These are phyloP conservation scores for Rhododendron molle DNA, from an alignment of 148 eudicot species.

Conservation along the genomic window DNA sequence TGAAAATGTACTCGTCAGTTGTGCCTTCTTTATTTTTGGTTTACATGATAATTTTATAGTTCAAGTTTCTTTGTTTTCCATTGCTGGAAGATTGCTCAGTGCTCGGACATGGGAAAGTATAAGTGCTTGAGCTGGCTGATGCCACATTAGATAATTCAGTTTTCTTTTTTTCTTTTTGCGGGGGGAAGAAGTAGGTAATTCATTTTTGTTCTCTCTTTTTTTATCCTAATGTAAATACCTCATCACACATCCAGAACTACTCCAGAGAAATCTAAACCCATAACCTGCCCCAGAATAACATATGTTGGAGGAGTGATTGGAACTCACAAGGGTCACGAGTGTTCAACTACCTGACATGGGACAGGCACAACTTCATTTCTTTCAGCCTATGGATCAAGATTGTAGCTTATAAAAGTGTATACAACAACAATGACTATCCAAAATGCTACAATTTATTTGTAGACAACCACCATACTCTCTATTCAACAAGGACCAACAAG, in stretches of 20 bases:
- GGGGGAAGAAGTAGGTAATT: too few relatives aligned
- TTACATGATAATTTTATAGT: not conserved
- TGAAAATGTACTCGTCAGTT: not conserved
- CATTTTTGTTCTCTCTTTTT: too few relatives aligned
- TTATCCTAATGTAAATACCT: not conserved
- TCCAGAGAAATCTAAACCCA: not conserved
- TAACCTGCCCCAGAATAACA: not conserved
- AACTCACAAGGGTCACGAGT: too few relatives aligned
- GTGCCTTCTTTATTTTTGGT: slow-evolving; percentile 16
- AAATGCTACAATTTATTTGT: too few relatives aligned
- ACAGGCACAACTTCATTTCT: too few relatives aligned
- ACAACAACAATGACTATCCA: not conserved
- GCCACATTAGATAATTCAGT: not conserved
- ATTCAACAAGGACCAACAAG: not conserved
- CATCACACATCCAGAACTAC: not conserved
- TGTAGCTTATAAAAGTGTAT: not conserved
- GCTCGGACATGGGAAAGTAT: not conserved
- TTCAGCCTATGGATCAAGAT: not conserved
- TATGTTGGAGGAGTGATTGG: too few relatives aligned
- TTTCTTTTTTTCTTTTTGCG: too few relatives aligned
- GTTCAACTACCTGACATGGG: too few relatives aligned
- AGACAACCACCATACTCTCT: not conserved
- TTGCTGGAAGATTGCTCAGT: slow-evolving; percentile 2
- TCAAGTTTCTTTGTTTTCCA: not conserved
- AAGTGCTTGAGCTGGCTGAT: not conserved